phyloP scores from a whole-genome alignment of 768 basidiomycete species.

The Myochromella boudieri region DNA sequence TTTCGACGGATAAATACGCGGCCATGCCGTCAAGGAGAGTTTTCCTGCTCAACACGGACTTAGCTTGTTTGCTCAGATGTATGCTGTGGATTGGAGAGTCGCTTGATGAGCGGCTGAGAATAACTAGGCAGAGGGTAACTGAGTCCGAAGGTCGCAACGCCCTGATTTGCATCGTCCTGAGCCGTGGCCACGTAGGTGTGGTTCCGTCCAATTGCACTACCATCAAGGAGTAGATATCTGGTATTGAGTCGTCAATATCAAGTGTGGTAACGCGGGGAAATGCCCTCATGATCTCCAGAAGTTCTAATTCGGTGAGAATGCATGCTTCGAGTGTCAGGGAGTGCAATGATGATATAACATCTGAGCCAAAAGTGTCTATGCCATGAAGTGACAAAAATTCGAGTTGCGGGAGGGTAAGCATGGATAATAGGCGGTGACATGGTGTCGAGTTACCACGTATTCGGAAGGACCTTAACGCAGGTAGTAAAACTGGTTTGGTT shows the following conservation, averaged over 20 bases:
- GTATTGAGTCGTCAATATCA: constrained; percentile 32
- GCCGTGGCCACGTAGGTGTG: constrained; percentile 30
- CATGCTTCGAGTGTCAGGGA: constrained; percentile 34
- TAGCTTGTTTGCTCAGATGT: constrained; percentile 36
- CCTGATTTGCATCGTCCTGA: constrained; percentile 32
- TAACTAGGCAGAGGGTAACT: constrained; percentile 28
- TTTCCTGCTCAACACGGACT: constrained; percentile 31
- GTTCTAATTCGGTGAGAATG: constrained; percentile 29
- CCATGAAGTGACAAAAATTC: constrained; percentile 34
- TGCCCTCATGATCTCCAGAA: constrained; percentile 30
- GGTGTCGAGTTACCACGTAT: constrained; percentile 35
- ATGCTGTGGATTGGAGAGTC: constrained; percentile 21
- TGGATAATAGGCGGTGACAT: constrained; percentile 32
- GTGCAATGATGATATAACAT: constrained; percentile 30
- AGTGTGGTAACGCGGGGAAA: constrained; percentile 35
- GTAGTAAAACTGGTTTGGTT: constrained; percentile 29
- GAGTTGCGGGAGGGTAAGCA: constrained; percentile 35
- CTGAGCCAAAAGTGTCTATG: constrained; percentile 33
- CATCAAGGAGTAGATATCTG: constrained; percentile 29
- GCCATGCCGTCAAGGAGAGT: constrained; percentile 27
- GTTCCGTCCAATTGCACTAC: constrained; percentile 14
- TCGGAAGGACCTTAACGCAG: constrained; percentile 38
- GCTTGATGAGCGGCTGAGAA: constrained; percentile 22
- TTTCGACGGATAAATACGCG: constrained; percentile 28
- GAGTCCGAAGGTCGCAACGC: constrained; percentile 32